phyloP scores from a whole-genome alignment of 768 basidiomycete species.

The Lenzites betulinus region DNA sequence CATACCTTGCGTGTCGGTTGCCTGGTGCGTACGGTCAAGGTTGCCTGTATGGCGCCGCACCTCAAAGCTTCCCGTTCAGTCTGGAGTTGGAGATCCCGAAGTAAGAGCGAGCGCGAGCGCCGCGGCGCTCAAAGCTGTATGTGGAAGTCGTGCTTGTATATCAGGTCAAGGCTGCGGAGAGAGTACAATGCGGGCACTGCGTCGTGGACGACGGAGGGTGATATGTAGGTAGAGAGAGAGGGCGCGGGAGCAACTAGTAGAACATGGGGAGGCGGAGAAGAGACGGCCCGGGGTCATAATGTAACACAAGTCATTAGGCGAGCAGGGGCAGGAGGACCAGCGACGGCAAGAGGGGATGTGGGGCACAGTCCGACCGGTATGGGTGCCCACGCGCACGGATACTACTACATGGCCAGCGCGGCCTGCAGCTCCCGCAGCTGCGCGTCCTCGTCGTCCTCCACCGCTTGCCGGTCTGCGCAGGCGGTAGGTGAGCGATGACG shows the following conservation, averaged over 20 bases:
- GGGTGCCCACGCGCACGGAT: background rate
- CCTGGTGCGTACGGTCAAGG: too few relatives aligned
- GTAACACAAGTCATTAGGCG: slow-evolving; percentile 26
- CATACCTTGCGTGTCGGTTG: background rate
- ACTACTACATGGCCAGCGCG: slow-evolving; percentile 69
- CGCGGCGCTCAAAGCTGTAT: too few relatives aligned
- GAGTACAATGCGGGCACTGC: slow-evolving; percentile 23
- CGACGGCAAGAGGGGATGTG: background rate
- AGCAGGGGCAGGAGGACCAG: background rate
- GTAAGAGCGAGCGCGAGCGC: too few relatives aligned
- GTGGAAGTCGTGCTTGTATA: slow-evolving; percentile 20
- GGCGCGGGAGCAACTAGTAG: slow-evolving; percentile 26
- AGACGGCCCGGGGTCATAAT: slow-evolving; percentile 22
- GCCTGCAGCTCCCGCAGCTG: slow-evolving; percentile 90
- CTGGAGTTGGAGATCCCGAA: too few relatives aligned
- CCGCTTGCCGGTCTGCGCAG: slow-evolving; percentile 42
- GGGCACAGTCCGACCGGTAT: background rate
- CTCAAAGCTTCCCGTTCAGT: too few relatives aligned
- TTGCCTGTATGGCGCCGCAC: too few relatives aligned
- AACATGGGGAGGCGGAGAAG: slow-evolving; percentile 17
- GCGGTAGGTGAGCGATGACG: background rate
- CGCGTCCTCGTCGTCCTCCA: slow-evolving; percentile 90
- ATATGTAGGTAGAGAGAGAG: background rate
- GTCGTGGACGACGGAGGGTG: background rate
- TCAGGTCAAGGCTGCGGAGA: slow-evolving; percentile 17